phyloP scores from a whole-genome alignment of 140 eudicot genomes.

The Stevia rebaudiana region DNA sequence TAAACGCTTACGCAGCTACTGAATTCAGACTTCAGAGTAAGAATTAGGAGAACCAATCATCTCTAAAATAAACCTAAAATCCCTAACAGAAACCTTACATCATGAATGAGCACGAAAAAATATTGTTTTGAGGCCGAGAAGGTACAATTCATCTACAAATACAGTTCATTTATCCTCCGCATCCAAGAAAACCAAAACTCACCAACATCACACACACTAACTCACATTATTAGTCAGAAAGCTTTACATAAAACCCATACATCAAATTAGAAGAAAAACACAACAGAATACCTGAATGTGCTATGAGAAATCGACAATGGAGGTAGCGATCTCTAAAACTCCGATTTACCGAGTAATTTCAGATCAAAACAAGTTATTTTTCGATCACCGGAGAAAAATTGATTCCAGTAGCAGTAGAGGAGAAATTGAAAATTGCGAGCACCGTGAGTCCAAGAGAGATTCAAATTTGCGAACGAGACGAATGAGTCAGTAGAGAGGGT shows the following conservation, averaged over 20 bases:
- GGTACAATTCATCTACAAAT: not conserved
- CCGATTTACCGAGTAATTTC: slow-evolving; percentile 11
- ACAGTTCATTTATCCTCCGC: not conserved
- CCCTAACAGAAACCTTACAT: not conserved
- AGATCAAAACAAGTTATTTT: slow-evolving; percentile 10
- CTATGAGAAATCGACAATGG: not conserved
- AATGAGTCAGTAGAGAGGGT: not conserved
- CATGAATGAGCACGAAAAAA: not conserved
- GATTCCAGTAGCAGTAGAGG: not conserved
- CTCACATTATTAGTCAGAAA: not conserved
- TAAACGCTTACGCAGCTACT: not conserved
- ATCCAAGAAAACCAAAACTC: slow-evolving; percentile 9
- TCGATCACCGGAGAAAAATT: not conserved
- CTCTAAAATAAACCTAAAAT: not conserved
- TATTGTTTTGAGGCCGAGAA: not conserved
- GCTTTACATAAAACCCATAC: not conserved
- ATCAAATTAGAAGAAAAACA: slow-evolving; percentile 4
- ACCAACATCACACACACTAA: slow-evolving; percentile 7
- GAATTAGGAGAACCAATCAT: not conserved
- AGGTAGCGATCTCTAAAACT: slow-evolving; percentile 18
- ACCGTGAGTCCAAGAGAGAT: slow-evolving; percentile 11
- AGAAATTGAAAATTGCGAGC: not conserved
- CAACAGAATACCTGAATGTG: slow-evolving; percentile 12
- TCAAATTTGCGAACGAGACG: slow-evolving; percentile 24
- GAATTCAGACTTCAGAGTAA: not conserved